Conservation (phyloP, 2,329 filamentous ascomycete genomes). For the Colletotrichum sojae region DNA sequence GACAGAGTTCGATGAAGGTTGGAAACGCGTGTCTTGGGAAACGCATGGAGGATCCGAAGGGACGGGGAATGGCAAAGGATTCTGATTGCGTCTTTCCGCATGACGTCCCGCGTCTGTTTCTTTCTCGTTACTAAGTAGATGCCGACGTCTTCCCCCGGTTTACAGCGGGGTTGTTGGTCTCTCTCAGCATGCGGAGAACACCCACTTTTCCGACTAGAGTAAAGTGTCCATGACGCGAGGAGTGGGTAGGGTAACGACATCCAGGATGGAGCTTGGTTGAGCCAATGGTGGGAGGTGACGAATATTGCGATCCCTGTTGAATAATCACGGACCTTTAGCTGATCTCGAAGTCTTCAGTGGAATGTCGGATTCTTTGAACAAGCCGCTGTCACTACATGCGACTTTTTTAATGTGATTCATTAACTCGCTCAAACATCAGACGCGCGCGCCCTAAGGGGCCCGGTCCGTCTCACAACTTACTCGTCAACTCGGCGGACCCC, state of each 20-base stretch:
- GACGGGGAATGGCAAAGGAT: neutral
- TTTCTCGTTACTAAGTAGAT: neutral
- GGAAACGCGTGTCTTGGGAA: neutral
- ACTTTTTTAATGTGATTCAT: neutral
- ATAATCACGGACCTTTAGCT: neutral
- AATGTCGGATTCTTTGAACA: too few relatives aligned
- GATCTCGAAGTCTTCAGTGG: too few relatives aligned
- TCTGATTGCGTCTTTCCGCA: constrained; percentile 7
- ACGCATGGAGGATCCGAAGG: neutral
- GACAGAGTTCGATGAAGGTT: neutral
- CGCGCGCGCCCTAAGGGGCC: neutral
- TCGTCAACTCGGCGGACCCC: constrained; percentile 6
- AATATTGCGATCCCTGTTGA: neutral
- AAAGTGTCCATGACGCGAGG: constrained; percentile 30
- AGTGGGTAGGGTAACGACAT: constrained; percentile 36
- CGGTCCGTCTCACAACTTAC: constrained; percentile 20
- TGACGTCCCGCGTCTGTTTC: neutral
- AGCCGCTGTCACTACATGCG: neutral
- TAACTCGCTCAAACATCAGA: neutral
- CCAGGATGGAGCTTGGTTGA: constrained; percentile 14
- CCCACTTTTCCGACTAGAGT: constrained; percentile 20
- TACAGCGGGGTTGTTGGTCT: constrained; percentile 3
- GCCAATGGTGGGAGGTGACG: neutral
- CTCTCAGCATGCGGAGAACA: constrained; percentile 13
- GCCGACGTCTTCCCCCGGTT: neutral